A percentile compares a stretch with the other conserved stretches of the same genome.
Conservation (phyloP, 108 stramenopile species). For the Skeletonema marinoi region DNA sequence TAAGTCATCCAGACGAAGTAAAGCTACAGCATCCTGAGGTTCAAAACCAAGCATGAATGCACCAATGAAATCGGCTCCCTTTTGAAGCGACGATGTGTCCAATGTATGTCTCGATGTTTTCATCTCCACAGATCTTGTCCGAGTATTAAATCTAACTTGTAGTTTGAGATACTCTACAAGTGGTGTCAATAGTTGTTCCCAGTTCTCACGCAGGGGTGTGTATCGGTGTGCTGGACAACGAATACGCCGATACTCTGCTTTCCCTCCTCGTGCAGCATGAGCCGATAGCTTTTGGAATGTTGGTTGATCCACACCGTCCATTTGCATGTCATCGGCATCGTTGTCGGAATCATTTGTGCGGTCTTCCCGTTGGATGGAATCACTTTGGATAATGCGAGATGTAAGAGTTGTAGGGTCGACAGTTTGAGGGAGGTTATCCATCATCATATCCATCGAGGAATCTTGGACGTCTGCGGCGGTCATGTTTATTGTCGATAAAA, state of each 20-base stretch:
- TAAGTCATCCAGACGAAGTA: slow-evolving; percentile 97
- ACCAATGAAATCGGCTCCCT: slow-evolving; percentile 95
- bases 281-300: slow-evolving; percentile 81
- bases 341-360: slow-evolving; percentile 23
- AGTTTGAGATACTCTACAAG: slow-evolving; percentile 97
- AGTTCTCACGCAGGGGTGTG: slow-evolving; percentile 90
- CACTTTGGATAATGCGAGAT: slow-evolving; percentile 80
- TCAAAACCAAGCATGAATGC: slow-evolving; percentile 99
- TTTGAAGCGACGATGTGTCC: slow-evolving; percentile 91
- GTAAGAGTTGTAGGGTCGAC: slow-evolving; percentile 77
- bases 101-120: slow-evolving; percentile 92
- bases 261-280: slow-evolving; percentile 70
- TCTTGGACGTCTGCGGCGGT: slow-evolving; percentile 17
- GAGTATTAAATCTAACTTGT: slow-evolving; percentile 97
- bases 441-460: slow-evolving; percentile 30
- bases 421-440: slow-evolving; percentile 34
- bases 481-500: not conserved
- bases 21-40: slow-evolving; percentile 97
- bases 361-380: slow-evolving; percentile 70
- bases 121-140: slow-evolving; percentile 96
- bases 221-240: slow-evolving; percentile 96
- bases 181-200: slow-evolving; percentile 93
- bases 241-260: slow-evolving; percentile 88
- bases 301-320: slow-evolving; percentile 56
- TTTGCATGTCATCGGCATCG: slow-evolving; percentile 39